Evolutionary conservation across 306 rosid genomes (phyloP), one percentile per base, ranked within the genome.

Genomic region (Lotus japonicus): DNA sequence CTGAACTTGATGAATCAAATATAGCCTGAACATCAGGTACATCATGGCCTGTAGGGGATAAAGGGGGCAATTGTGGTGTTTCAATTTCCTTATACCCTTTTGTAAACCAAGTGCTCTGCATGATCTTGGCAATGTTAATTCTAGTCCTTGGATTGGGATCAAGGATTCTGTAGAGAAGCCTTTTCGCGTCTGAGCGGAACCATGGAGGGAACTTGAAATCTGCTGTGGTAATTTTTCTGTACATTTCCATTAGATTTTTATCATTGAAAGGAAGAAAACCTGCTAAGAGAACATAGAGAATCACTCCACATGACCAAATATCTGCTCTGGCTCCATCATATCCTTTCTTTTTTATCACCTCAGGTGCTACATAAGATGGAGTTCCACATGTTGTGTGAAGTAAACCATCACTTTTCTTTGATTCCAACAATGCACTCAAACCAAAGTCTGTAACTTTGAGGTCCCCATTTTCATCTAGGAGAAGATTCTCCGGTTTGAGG

Each of bases 241-340:
- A 88, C 90, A 91, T 59, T 58, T 76, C 77, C 70, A 86, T 71
- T 7, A 88, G 63, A 66, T 86, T 84, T 28, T 28, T 42, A 14
- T 86, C 85, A 10, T 71, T 78, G 74, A 91, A 91, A 13, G 97
- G 97, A 62, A 86, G 85, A 77, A 31, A 83, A 2, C 94, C 96
- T 3, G 91, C 89, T 52, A 88, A 59, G 2, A 91, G 87, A 75
- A 86, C 89, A 66, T 55, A 91, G 8, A 91, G 84, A 31, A 88
- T 74, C 4, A 90, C 92, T 9, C 97, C 92, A 67, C 92, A 88
- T 0, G 92, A 91, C 95, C 97, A 88, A 14, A 73, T 88, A 52
- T 88, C 97, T 1, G 89, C 85, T 51, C 76, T 85, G 9, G 89
- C 88, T 4, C 96, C 96, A 52, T 83, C 91, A 52, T 91, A 91